Evolutionary conservation across 306 rosid species (phyloP).

Genomic region (Cicer cuneatum): DNA sequence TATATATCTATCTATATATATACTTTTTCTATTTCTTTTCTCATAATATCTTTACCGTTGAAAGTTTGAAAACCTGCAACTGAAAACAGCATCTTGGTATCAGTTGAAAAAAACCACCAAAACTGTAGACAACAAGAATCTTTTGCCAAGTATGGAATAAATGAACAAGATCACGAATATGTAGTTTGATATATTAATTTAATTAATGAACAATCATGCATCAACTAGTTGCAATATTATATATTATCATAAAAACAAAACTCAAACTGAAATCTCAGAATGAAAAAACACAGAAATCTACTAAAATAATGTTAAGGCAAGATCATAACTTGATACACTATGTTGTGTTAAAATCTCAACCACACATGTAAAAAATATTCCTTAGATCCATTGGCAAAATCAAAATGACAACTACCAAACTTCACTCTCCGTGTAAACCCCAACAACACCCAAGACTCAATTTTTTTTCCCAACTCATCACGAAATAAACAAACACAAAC

Average conservation of each 20-base stretch:
- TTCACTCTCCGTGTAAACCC: constrained; percentile 84
- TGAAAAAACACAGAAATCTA: constrained; percentile 60
- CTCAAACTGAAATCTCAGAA: constrained; percentile 69
- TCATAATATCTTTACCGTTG: constrained; percentile 50
- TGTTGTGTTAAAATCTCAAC: constrained; percentile 48
- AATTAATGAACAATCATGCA: constrained; percentile 62
- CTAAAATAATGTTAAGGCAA: constrained; percentile 61
- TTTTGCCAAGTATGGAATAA: constrained; percentile 64
- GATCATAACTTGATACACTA: constrained; percentile 59
- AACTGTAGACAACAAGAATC: constrained; percentile 97
- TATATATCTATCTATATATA: constrained; percentile 33
- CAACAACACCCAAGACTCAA: constrained; percentile 70
- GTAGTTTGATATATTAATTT: constrained; percentile 39
- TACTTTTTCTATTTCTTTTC: not conserved
- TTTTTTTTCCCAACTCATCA: constrained; percentile 38
- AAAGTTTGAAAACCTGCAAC: constrained; percentile 83
- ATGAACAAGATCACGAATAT: constrained; percentile 62
- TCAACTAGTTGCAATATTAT: constrained; percentile 63
- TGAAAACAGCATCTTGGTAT: constrained; percentile 96
- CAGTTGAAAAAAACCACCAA: constrained; percentile 87
- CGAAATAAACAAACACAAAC: constrained; percentile 40
- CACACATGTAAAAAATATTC: constrained; percentile 62
- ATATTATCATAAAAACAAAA: constrained; percentile 54
- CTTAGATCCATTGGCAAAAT: constrained; percentile 50
- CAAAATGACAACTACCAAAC: constrained; percentile 63